These are phyloP conservation scores for Coemansia aciculifera DNA, from an alignment of 192 early-diverging fungal species.

Conservation along the genomic window DNA sequence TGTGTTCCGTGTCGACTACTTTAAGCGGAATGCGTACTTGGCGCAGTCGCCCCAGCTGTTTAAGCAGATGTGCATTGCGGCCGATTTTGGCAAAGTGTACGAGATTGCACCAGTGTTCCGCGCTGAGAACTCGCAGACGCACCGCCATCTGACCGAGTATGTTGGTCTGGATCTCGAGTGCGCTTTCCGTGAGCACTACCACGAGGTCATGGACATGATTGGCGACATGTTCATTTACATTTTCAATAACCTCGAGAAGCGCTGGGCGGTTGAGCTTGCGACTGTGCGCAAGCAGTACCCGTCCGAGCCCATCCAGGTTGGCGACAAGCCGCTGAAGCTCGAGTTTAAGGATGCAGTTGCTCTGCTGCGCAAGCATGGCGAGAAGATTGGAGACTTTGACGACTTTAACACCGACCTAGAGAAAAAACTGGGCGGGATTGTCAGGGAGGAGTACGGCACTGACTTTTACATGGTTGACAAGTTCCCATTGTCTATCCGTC, in stretches of 20 bases:
- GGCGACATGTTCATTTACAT: conserved; percentile 91
- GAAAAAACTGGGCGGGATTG: conserved; percentile 78
- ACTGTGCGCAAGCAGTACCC: conserved; percentile 87
- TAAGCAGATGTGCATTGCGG: conserved; percentile 98
- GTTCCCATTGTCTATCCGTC: conserved; percentile 93
- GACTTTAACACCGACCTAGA: conserved; percentile 91
- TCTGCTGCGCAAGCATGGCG: conserved; percentile 83
- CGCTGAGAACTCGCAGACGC: conserved; percentile 96
- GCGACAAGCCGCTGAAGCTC: conserved; percentile 79
- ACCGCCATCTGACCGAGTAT: conserved; percentile 99
- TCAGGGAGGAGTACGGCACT: conserved; percentile 91
- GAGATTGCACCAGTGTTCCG: conserved; percentile 99
- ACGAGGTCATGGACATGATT: conserved; percentile 93
- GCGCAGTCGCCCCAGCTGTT: conserved; percentile 99
- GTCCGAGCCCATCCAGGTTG: conserved; percentile 86
- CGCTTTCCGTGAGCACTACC: conserved; percentile 99
- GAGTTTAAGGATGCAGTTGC: conserved; percentile 88
- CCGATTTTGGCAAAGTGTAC: conserved; percentile 97
- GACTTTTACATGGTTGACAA: conserved; percentile 99
- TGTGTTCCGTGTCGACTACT: conserved; percentile 97
- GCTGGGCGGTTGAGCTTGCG: conserved; percentile 82
- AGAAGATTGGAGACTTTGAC: conserved; percentile 89
- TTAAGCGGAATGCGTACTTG: conserved; percentile 89
- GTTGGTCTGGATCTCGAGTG: conserved; percentile 98
- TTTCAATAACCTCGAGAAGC: conserved; percentile 82